Evolutionary conservation across 2,329 filamentous ascomycete genomes (phyloP).

Genomic region (Ophiocordyceps camponoti-rufipedis): DNA sequence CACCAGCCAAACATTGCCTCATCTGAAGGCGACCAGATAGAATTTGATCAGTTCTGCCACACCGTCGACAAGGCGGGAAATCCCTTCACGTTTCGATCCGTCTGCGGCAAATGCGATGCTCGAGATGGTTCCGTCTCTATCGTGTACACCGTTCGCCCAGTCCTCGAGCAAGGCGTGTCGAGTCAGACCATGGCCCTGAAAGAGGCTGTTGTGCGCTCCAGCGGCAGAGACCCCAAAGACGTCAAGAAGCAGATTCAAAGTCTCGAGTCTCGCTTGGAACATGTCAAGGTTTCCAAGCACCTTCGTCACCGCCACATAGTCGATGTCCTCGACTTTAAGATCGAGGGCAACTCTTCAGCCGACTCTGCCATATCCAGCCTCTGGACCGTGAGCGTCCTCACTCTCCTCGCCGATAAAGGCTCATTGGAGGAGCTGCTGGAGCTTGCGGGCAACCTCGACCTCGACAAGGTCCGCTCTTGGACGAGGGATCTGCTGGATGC

Average conservation of each 20-base stretch:
- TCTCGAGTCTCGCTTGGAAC: conserved; percentile 60
- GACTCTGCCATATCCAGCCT: conserved; percentile 16
- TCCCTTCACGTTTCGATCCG: conserved; percentile 47
- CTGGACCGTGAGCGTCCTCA: conserved; percentile 63
- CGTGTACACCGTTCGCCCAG: conserved; percentile 54
- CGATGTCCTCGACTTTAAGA: conserved; percentile 67
- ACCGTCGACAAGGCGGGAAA: conserved; percentile 47
- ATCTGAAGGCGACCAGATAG: conserved; percentile 20
- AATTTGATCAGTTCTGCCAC: conserved; percentile 50
- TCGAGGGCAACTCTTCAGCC: conserved; percentile 34
- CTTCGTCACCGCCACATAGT: conserved; percentile 62
- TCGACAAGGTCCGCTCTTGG: conserved; percentile 67
- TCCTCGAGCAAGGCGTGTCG: conserved; percentile 34
- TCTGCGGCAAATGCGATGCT: conserved; percentile 50
- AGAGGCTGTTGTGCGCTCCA: conserved; percentile 41
- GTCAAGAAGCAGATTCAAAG: conserved; percentile 61
- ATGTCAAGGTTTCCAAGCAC: conserved; percentile 54
- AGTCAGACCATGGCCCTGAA: conserved; percentile 57
- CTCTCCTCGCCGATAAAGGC: conserved; percentile 63
- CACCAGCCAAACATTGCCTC: conserved; percentile 10
- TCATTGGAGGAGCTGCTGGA: conserved; percentile 70
- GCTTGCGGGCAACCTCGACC: conserved; percentile 54
- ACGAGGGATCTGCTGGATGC: conserved; percentile 84
- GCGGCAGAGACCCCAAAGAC: conserved; percentile 36
- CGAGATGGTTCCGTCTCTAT: conserved; percentile 47